Evolutionary conservation across 2,329 filamentous ascomycete genomes (phyloP).

Genomic region (Xylogone sp.): DNA sequence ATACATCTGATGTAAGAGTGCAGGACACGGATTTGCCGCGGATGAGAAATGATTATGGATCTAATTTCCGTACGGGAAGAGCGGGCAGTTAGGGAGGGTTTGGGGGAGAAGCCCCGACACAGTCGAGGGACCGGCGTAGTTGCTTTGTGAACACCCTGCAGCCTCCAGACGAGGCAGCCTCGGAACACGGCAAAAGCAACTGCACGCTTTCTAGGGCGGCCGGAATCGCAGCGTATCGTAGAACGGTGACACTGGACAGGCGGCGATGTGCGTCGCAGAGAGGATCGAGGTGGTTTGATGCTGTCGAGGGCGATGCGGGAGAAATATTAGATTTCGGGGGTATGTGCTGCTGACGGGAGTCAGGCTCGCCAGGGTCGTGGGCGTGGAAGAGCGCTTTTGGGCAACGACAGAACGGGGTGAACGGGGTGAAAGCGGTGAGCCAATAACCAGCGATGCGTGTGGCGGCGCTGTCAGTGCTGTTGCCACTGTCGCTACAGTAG

Average conservation of each 20-base stretch:
- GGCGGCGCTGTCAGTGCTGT: neutral
- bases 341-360: constrained; percentile 1
- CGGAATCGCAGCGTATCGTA: neutral
- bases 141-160: neutral
- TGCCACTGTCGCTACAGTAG: neutral
- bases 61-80: neutral
- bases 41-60: neutral
- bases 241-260: neutral
- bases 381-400: neutral
- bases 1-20: neutral
- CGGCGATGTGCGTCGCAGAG: neutral
- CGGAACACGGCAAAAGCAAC: neutral
- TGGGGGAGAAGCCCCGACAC: neutral
- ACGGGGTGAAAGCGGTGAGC: constrained; percentile 1
- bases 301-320: constrained; percentile 6
- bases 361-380: constrained; percentile 7
- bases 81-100: neutral
- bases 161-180: neutral
- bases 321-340: neutral
- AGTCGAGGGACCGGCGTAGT: neutral
- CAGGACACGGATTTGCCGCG: neutral
- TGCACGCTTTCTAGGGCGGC: neutral
- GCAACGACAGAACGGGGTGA: neutral
- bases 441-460: neutral
- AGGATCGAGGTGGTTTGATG: constrained; percentile 6